phyloP scores from a whole-genome alignment of 768 basidiomycete genomes.

The Sporobolomyces pararoseus region DNA sequence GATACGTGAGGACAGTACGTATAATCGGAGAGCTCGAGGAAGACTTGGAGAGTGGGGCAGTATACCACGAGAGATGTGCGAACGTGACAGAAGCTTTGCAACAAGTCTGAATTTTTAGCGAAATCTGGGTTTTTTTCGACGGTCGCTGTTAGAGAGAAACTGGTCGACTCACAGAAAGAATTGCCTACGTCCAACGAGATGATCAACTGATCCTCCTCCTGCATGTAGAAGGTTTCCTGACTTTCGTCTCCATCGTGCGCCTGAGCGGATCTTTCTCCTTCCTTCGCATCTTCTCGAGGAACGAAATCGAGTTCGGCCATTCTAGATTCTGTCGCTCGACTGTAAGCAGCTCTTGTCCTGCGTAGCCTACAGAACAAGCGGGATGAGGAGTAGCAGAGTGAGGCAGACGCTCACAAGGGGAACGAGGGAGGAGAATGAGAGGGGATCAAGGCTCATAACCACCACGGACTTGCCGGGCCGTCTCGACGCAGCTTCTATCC shows the following conservation, averaged over 20 bases:
- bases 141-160: not conserved
- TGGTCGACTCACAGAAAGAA: constrained; percentile 6
- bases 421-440: not conserved
- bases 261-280: too few relatives aligned
- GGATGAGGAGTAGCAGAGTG: too few relatives aligned
- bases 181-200: constrained; percentile 26
- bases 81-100: constrained; percentile 21
- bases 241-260: not conserved
- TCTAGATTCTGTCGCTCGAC: too few relatives aligned
- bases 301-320: too few relatives aligned
- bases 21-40: not conserved
- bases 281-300: too few relatives aligned
- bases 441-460: too few relatives aligned
- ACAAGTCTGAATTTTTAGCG: not conserved
- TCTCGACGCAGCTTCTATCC: too few relatives aligned
- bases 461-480: too few relatives aligned
- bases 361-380: too few relatives aligned
- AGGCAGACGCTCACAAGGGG: not conserved
- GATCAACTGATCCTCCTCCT: not conserved
- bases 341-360: too few relatives aligned
- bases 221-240: constrained; percentile 1
- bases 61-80: constrained; percentile 15
- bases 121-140: not conserved
- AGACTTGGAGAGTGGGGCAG: not conserved
- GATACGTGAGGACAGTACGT: constrained; percentile 22